Conservation (phyloP, 805 yeast species). For the Metschnikowia orientalis region DNA sequence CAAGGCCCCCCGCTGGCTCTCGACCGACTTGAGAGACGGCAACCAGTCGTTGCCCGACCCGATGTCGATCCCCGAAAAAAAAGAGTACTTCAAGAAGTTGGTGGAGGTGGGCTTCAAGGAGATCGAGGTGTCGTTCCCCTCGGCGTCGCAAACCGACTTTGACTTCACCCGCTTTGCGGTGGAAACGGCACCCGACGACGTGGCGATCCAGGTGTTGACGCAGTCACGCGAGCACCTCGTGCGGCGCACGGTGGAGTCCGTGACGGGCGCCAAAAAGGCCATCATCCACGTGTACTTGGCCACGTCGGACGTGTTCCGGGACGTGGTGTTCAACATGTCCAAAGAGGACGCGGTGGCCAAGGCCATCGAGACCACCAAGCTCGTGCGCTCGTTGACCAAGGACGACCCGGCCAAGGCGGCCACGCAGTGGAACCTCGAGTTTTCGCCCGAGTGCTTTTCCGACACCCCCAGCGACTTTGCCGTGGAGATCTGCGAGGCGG, state of each 20-base stretch:
- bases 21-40: constrained; percentile 78
- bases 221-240: constrained; percentile 75
- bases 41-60: constrained; percentile 82
- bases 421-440: constrained; percentile 68
- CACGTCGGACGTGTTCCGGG: constrained; percentile 70
- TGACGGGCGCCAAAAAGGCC: constrained; percentile 69
- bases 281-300: constrained; percentile 72
- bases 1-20: constrained; percentile 76
- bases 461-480: constrained; percentile 74
- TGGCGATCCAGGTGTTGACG: constrained; percentile 65
- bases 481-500: constrained; percentile 74
- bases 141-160: constrained; percentile 78
- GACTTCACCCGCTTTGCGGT: constrained; percentile 79
- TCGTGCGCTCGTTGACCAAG: constrained; percentile 65
- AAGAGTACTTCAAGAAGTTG: constrained; percentile 68
- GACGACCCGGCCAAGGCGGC: constrained; percentile 63
- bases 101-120: constrained; percentile 74
- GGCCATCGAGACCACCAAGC: constrained; percentile 67
- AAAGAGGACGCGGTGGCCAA: constrained; percentile 61
- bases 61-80: constrained; percentile 70
- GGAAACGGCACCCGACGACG: constrained; percentile 74
- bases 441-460: constrained; percentile 74
- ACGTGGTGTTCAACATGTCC: constrained; percentile 70
- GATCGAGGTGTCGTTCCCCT: constrained; percentile 76
- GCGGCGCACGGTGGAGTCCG: constrained; percentile 68